phyloP scores from a whole-genome alignment of 1,284 basidiomycete species.

The Boletus subluridellus region DNA sequence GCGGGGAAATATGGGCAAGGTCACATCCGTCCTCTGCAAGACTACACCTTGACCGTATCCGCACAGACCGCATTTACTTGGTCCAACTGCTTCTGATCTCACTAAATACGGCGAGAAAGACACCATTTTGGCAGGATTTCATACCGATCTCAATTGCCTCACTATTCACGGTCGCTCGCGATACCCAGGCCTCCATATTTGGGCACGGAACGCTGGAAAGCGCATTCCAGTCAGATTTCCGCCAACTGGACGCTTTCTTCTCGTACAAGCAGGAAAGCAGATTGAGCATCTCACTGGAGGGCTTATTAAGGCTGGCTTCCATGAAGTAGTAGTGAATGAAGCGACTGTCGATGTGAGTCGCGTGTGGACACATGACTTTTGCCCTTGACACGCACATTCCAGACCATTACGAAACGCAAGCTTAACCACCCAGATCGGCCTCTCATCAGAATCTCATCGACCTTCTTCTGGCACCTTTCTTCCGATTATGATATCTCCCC shows the following conservation, averaged over 20 bases:
- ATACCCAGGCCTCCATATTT: slow-evolving; percentile 82
- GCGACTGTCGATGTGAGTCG: slow-evolving; percentile 62
- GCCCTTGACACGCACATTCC: slow-evolving; percentile 4
- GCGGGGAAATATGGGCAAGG: slow-evolving; percentile 79
- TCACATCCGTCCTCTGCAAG: not conserved
- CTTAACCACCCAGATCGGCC: slow-evolving; percentile 66
- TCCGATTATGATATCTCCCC: slow-evolving; percentile 75
- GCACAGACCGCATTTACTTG: slow-evolving; percentile 77
- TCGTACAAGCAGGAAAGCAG: slow-evolving; percentile 90
- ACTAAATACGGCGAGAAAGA: slow-evolving; percentile 70
- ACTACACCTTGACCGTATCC: not conserved
- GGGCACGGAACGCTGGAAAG: slow-evolving; percentile 89
- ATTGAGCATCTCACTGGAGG: slow-evolving; percentile 87
- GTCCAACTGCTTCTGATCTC: slow-evolving; percentile 87
- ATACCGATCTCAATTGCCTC: slow-evolving; percentile 79
- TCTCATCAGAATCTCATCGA: slow-evolving; percentile 86
- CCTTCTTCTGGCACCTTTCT: slow-evolving; percentile 91
- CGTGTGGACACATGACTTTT: not conserved
- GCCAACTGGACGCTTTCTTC: slow-evolving; percentile 62
- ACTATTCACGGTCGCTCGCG: slow-evolving; percentile 90
- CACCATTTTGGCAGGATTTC: slow-evolving; percentile 88
- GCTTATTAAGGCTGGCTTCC: slow-evolving; percentile 86
- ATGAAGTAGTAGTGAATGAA: slow-evolving; percentile 87
- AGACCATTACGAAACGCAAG: slow-evolving; percentile 68
- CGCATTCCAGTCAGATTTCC: slow-evolving; percentile 82